Evolutionary conservation across 805 yeast genomes (phyloP).

Genomic region (Clavispora asparagi): DNA sequence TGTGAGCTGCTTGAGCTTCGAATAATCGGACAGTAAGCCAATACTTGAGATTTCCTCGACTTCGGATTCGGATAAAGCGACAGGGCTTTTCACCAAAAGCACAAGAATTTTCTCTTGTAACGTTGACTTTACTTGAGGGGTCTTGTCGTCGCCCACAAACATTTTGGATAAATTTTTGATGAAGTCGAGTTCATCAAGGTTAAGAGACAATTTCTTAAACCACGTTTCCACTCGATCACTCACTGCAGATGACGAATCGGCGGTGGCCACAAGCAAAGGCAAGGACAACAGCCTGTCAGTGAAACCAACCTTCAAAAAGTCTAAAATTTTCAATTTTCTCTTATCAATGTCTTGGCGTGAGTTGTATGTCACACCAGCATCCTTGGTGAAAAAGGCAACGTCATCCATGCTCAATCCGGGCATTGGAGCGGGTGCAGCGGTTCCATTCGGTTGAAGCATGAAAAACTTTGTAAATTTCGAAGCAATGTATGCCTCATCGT

Average conservation of each 20-base stretch:
- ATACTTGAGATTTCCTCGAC: slow-evolving; percentile 49
- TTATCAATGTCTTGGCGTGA: slow-evolving; percentile 37
- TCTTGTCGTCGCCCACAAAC: slow-evolving; percentile 45
- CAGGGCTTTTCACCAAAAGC: slow-evolving; percentile 46
- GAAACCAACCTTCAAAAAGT: slow-evolving; percentile 39
- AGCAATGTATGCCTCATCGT: slow-evolving; percentile 44
- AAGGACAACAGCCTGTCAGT: slow-evolving; percentile 33
- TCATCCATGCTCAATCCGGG: slow-evolving; percentile 64
- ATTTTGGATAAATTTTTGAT: slow-evolving; percentile 42
- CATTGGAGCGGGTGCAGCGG: slow-evolving; percentile 28
- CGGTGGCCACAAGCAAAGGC: slow-evolving; percentile 58
- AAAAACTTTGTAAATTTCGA: slow-evolving; percentile 51
- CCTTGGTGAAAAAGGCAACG: slow-evolving; percentile 56
- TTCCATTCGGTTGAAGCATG: slow-evolving; percentile 43
- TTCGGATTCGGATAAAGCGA: slow-evolving; percentile 38
- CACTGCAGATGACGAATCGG: slow-evolving; percentile 52
- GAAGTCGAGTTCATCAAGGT: slow-evolving; percentile 45
- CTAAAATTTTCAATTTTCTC: slow-evolving; percentile 25
- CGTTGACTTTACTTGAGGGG: slow-evolving; percentile 49
- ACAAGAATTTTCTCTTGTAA: slow-evolving; percentile 54
- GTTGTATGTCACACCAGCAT: slow-evolving; percentile 61
- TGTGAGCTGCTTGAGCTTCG: slow-evolving; percentile 50
- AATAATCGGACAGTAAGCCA: slow-evolving; percentile 55
- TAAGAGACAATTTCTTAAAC: slow-evolving; percentile 45
- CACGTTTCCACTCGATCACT: slow-evolving; percentile 50